Base-by-base conservation (phyloP, 495 filamentous ascomycete species). In the Penicillium longicatenatum region DNA sequence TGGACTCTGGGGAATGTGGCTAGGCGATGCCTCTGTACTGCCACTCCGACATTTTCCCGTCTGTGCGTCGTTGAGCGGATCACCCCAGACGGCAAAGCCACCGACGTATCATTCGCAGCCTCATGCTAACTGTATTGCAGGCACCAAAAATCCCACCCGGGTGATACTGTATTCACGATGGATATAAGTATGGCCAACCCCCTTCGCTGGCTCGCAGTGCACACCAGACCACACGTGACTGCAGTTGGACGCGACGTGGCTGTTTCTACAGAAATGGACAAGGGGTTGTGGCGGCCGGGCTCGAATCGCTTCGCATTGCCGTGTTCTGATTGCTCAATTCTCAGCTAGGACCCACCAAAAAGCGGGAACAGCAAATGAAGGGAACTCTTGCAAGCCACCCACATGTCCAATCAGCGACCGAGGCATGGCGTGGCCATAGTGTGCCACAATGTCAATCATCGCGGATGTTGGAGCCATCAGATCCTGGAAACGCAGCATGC, bases 81-180 rank as follows among this genome's bases (percentile, higher is more conserved):
- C 22, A 30, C 45, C 24, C 24, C 45, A 30, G 21, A 17, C 30
- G 24, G 17, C 14, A 22, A 30, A 48, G 45, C 45, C 45, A 48
- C 45, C 45, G 22, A 48, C 45, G 45, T 48, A 30, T 14, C n/a
- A 48, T 30, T 48, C 6, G 24, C 12, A 48, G 45, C 45, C 45
- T 29, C 45, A 48, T 17, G 16, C 24, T 48, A 12, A 30, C 16
- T 7, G 21, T 48, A 10, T 6, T 30, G 3, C 16, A 14, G 45
- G 11, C 16, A 26, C 10, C 4, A 16, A 30, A 9, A 0, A 30
- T 26, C 7, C 7, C 26, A 48, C 45, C 24, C 12, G 14, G 45
- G 24, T 31, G 24, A 48, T 19, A 48, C 24, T 48, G 5, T 22
- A 12, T 19, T 29, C 45, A 48, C 22, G 12, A 48, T 35, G 31